Evolutionary conservation across 129 eudicot species (phyloP).

Genomic region (Pseudognaphalium luteoalbum): DNA sequence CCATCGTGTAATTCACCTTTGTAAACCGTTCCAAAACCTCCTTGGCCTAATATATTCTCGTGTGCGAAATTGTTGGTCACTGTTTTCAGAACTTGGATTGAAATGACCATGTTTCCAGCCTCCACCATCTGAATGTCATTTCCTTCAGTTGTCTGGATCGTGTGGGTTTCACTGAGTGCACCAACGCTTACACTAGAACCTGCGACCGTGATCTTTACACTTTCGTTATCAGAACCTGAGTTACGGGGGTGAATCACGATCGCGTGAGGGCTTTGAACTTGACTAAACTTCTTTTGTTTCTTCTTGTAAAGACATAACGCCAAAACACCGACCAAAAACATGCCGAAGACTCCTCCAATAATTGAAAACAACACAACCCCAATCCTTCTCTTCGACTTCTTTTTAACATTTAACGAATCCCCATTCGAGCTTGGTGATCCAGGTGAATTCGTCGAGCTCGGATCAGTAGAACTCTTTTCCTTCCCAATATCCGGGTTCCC

Average conservation of each 20-base stretch:
- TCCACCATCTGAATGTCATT: conserved; percentile 90
- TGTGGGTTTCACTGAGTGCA: conserved; percentile 66
- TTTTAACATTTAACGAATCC: conserved; percentile 29
- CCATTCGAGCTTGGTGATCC: conserved; percentile 34
- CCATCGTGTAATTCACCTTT: conserved; percentile 97
- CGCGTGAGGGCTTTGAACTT: conserved; percentile 93
- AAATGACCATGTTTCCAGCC: conserved; percentile 92
- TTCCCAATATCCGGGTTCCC: conserved; percentile 85
- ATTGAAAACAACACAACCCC: conserved; percentile 60
- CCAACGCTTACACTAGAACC: conserved; percentile 93
- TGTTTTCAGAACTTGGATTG: conserved; percentile 83
- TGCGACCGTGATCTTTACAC: conserved; percentile 91
- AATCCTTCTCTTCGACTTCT: conserved; percentile 54
- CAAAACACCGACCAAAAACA: conserved; percentile 47
- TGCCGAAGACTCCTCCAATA: conserved; percentile 55
- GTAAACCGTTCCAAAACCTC: conserved; percentile 97
- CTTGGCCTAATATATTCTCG: conserved; percentile 80
- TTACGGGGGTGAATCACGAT: conserved; percentile 89
- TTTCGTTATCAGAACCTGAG: conserved; percentile 84
- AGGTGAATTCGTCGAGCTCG: conserved; percentile 24
- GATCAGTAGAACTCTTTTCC: conserved; percentile 42
- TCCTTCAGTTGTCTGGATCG: conserved; percentile 52
- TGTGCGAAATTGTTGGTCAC: conserved; percentile 83
- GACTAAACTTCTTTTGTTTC: conserved; percentile 71
- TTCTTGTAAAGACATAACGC: conserved; percentile 75